Base-by-base conservation (phyloP, 371 early-diverging fungal species). In the Mucor mucedo region DNA sequence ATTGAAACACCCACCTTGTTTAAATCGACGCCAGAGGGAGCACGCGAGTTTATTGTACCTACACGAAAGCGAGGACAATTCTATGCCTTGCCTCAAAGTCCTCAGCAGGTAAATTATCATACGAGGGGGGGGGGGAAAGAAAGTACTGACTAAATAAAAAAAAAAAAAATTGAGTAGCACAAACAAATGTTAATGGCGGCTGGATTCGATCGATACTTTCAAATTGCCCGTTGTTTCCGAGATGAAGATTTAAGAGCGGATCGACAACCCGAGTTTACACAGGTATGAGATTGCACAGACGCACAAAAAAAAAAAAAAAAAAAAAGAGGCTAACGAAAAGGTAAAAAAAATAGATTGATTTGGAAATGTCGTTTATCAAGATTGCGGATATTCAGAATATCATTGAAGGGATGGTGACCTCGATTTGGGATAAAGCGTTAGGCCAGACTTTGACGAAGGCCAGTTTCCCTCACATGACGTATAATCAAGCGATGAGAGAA, bases 21-120 rank as follows among this genome's bases (percentile, higher is more conserved):
- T 74, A 95, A 95, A 68, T 91, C 93, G n/a, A 95, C 97, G 2
- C 94, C 95, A 8, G 96, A 96, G 75, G 95, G 97, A 11, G 96
- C 97, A 2, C 83, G 95, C 5, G 97, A 96, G 73, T 96, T 93
- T 67, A 83, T 95, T 32, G 95, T 96, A 0, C 96, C 97, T n/a
- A 94, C 95, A 5, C 82, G 96, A 47, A 82, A 81, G 27, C 68
- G 68, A 30, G 91, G 91, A 11, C 78, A 82, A 7, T 95, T 93
- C 66, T 95, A 93, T 66, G 94, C 95, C 0, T 83, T 96, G 28
- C 91, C 97, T 16, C 97, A 96, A 72, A 92, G 92, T 64, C 97
- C 97, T 40, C 96, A 96, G 67, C 95, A 95, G 77, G 91, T 86
- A 80, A 41, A 48, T 2, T 30, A 35, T 42, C 4, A 40, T 27